Conservation (phyloP, 2,329 filamentous ascomycete species). For the Neurospora sp. region DNA sequence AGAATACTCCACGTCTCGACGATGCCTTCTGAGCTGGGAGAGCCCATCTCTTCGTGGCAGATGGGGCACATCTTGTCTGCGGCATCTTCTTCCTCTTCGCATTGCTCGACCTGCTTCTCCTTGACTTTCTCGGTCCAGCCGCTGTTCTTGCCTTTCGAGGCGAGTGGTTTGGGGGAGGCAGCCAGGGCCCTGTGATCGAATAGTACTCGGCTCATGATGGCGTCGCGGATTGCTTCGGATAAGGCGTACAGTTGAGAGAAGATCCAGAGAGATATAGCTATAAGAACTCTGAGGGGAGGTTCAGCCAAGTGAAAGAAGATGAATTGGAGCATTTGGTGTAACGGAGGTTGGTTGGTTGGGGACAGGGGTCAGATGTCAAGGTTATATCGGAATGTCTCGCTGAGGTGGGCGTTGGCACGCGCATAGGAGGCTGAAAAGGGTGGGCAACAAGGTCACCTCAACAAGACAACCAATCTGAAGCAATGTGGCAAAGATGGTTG, state of each 20-base stretch:
- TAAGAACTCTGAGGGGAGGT: not conserved
- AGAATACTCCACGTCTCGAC: conserved; percentile 30
- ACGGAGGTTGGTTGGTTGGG: not conserved
- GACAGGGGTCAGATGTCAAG: not conserved
- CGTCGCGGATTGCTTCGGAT: not conserved
- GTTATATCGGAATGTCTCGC: not conserved
- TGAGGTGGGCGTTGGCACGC: not conserved
- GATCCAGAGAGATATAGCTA: not conserved
- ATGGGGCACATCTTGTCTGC: conserved; percentile 26
- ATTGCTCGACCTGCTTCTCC: not conserved
- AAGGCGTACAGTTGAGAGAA: not conserved
- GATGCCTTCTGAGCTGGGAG: conserved; percentile 26
- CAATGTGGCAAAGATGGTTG: not conserved
- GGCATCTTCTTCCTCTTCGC: not conserved
- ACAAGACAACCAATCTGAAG: not conserved
- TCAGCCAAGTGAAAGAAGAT: not conserved
- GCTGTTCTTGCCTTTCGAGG: not conserved
- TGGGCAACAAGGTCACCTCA: not conserved
- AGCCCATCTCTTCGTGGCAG: conserved; percentile 32
- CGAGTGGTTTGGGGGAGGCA: not conserved
- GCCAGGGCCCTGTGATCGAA: not conserved
- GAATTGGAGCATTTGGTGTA: not conserved
- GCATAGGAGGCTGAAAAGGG: not conserved
- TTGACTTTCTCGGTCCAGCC: not conserved
- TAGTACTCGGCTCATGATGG: not conserved